Evolutionary conservation across 2,329 filamentous ascomycete genomes (phyloP).

Genomic region (Fusarium annulatum): DNA sequence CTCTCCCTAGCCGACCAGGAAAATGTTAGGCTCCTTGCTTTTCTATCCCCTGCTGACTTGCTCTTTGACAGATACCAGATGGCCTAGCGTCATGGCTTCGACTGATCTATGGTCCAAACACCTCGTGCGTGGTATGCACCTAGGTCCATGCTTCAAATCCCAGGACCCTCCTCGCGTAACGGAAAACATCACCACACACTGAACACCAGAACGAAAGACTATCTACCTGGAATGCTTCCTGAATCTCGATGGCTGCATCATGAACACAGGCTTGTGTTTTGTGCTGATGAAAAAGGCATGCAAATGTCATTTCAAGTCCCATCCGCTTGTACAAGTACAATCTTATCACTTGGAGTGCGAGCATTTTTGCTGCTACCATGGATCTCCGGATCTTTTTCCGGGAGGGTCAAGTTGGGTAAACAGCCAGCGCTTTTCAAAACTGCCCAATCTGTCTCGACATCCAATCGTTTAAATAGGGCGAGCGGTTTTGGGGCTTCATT

Average conservation of each 20-base stretch:
- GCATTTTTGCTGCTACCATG: slow-evolving; percentile 26
- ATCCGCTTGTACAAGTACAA: slow-evolving; percentile 8
- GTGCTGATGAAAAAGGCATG: neutral
- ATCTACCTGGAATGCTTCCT: neutral
- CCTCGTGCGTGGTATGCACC: slow-evolving; percentile 37
- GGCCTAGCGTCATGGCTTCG: slow-evolving; percentile 38
- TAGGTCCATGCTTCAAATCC: slow-evolving; percentile 39
- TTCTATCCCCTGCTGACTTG: slow-evolving; percentile 37
- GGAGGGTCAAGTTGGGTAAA: slow-evolving; percentile 43
- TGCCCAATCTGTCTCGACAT: slow-evolving; percentile 35
- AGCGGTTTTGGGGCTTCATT: slow-evolving; percentile 26
- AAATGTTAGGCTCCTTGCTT: slow-evolving; percentile 31
- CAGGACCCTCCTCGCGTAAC: slow-evolving; percentile 25
- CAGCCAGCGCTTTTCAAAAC: slow-evolving; percentile 43
- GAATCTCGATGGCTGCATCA: neutral
- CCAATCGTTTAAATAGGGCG: slow-evolving; percentile 46
- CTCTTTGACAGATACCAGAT: slow-evolving; percentile 34
- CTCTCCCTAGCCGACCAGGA: slow-evolving; percentile 27
- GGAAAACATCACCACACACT: slow-evolving; percentile 26
- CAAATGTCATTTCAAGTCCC: neutral
- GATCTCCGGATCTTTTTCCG: slow-evolving; percentile 41
- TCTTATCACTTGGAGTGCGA: slow-evolving; percentile 4
- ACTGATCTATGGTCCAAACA: slow-evolving; percentile 35
- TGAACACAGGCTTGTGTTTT: neutral
- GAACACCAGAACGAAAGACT: neutral